These are phyloP conservation scores for Malus domestica DNA, from an alignment of 306 rosid species.

Conservation along the genomic window ASM211411v1 NC_041798.1:37739001-37739500, in stretches of 20 bases:
- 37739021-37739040: too few species aligned
- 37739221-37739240: background rate
- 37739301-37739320: background rate
- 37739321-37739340: too few species aligned
- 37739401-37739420: too few species aligned
- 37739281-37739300: background rate
- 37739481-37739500: background rate
- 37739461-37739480: background rate
- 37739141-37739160: too few species aligned
- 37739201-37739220: background rate
- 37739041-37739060: too few species aligned
- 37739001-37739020: too few species aligned
- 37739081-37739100: too few species aligned
- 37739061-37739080: too few species aligned
- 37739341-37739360: too few species aligned
- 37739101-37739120: rapidly evolving
- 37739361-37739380: too few species aligned
- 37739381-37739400: too few species aligned
- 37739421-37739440: too few species aligned
- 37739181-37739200: background rate
- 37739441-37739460: background rate
- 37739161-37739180: rapidly evolving
- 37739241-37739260: background rate
- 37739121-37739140: rapidly evolving
- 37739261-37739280: background rate